Percentiles rank a stretch among this genome's conserved stretches.
phyloP scores from a whole-genome alignment of 1,284 basidiomycete genomes.

The Ceratobasidium sp. region DNA sequence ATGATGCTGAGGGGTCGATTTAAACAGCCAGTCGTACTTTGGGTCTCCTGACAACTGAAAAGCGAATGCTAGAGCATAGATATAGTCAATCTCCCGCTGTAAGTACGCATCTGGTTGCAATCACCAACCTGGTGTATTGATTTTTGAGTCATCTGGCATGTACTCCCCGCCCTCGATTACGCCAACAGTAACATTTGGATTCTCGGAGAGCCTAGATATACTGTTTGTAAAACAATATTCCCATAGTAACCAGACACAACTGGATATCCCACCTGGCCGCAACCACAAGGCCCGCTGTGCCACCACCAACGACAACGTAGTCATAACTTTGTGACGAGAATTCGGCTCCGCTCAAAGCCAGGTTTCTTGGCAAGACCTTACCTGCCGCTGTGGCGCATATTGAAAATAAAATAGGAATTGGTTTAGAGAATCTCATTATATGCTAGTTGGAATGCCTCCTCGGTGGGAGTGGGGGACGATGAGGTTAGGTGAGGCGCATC shows the following conservation, averaged over 20 bases:
- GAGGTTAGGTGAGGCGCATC: too few species aligned
- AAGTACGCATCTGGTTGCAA: too few species aligned
- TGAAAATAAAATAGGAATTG: too few species aligned
- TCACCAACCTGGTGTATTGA: constrained; percentile 12
- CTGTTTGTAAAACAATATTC: background rate
- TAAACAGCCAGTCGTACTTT: constrained; percentile 42
- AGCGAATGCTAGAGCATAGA: background rate
- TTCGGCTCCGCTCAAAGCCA: background rate
- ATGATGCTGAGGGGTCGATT: constrained; percentile 38
- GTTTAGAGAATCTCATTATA: too few species aligned
- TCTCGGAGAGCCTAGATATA: constrained; percentile 4
- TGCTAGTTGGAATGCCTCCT: too few species aligned
- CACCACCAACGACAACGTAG: constrained; percentile 20
- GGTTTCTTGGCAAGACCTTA: background rate
- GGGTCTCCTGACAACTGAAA: constrained; percentile 37
- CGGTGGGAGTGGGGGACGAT: too few species aligned
- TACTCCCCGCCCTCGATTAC: constrained; percentile 22
- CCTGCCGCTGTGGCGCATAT: background rate
- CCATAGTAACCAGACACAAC: too few species aligned
- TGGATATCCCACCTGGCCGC: constrained; percentile 8
- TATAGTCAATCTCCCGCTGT: too few species aligned
- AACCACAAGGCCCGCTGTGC: constrained; percentile 20
- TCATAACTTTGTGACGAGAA: constrained; percentile 5
- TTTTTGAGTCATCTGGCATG: background rate
- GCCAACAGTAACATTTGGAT: background rate